Evolutionary conservation across 2,329 filamentous ascomycete genomes (phyloP).

Genomic region (Trichoderma semiorbis): DNA sequence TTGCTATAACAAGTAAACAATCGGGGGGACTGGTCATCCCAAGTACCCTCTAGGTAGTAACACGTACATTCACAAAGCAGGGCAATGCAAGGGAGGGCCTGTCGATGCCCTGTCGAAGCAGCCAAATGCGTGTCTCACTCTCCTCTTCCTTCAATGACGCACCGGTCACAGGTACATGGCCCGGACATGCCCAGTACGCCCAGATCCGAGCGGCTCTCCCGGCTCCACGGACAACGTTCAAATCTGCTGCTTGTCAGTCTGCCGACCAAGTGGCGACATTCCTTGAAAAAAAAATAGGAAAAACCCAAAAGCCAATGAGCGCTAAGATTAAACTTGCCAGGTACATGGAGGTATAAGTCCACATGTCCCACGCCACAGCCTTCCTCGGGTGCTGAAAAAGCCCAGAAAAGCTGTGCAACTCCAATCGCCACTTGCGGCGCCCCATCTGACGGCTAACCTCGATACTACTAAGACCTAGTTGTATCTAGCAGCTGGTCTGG

Average conservation of each 20-base stretch:
- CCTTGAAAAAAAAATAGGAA: not conserved
- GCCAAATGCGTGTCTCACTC: not conserved
- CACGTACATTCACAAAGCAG: not conserved
- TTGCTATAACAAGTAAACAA: not conserved
- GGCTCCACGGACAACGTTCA: not conserved
- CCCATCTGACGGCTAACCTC: not conserved
- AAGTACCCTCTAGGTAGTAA: not conserved
- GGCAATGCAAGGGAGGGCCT: not conserved
- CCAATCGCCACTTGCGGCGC: not conserved
- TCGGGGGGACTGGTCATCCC: not conserved
- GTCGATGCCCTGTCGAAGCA: not conserved
- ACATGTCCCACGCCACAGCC: not conserved
- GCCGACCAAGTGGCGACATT: constrained; percentile 13
- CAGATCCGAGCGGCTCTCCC: not conserved
- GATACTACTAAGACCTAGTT: not conserved
- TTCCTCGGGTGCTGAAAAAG: not conserved
- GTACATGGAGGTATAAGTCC: not conserved
- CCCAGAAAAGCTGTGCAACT: not conserved
- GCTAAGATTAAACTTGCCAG: not conserved
- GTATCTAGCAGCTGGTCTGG: not conserved
- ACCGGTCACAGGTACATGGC: not conserved
- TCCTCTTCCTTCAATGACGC: not conserved
- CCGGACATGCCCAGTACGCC: not conserved
- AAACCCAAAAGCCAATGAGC: not conserved
- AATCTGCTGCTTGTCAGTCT: not conserved